A percentile compares a stretch with the other conserved stretches of the same genome.
Conservation (phyloP, 1,284 basidiomycete species). For the Agroathelia rolfsii region DNA sequence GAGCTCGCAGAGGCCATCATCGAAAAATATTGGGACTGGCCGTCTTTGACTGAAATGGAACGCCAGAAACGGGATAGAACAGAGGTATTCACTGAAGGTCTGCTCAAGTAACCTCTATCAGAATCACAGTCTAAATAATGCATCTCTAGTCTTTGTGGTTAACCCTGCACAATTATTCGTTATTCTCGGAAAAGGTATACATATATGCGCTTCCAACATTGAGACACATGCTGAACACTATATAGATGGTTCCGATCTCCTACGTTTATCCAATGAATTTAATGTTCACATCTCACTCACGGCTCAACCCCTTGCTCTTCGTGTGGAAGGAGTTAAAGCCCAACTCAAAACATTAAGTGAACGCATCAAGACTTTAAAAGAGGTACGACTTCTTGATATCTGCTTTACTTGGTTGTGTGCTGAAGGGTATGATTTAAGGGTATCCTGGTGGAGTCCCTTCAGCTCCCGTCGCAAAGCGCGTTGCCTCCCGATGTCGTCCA, state of each 20-base stretch:
- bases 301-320: constrained; percentile 44
- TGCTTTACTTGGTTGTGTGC: neutral
- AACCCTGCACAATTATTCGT: constrained; percentile 55
- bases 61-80: constrained; percentile 39
- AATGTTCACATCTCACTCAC: constrained; percentile 52
- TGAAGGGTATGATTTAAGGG: too few species aligned
- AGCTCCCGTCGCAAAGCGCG: constrained; percentile 33
- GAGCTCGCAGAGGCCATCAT: constrained; percentile 49
- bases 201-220: constrained; percentile 1
- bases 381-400: constrained; percentile 27
- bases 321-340: constrained; percentile 45
- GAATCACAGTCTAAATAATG: constrained; percentile 7
- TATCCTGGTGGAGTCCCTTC: constrained; percentile 37
- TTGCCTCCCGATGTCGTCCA: constrained; percentile 39
- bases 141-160: constrained; percentile 45
- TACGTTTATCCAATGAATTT: constrained; percentile 45
- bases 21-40: constrained; percentile 59
- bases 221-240: too few species aligned
- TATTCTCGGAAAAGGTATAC: constrained; percentile 59
- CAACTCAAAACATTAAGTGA: constrained; percentile 34
- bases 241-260: constrained; percentile 60
- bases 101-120: constrained; percentile 13
- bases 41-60: constrained; percentile 42
- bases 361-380: constrained; percentile 35
- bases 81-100: constrained; percentile 41